phyloP scores from a whole-genome alignment of 2,329 filamentous ascomycete genomes.

The Calonectria multiphialidica region DNA sequence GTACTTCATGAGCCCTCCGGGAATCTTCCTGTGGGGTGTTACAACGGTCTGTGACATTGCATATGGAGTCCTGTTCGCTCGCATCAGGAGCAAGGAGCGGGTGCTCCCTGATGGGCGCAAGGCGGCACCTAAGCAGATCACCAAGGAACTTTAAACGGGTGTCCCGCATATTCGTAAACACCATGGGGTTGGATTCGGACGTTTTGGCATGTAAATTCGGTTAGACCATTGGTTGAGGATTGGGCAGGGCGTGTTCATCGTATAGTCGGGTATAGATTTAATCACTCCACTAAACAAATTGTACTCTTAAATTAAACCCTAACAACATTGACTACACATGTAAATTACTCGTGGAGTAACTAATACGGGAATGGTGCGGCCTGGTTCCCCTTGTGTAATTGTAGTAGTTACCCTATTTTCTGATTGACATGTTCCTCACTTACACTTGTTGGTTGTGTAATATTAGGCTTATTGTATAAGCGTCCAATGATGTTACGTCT shows the following conservation, averaged over 20 bases:
- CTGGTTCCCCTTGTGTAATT: too few species aligned
- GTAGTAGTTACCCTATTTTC: too few species aligned
- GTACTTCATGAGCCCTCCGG: slow-evolving; percentile 18
- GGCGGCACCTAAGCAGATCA: not conserved
- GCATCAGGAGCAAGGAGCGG: slow-evolving; percentile 12
- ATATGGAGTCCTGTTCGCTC: slow-evolving; percentile 15
- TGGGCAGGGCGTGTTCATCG: not conserved
- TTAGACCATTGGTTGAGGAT: not conserved
- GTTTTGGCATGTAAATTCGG: not conserved
- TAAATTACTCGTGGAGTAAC: too few species aligned
- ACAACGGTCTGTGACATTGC: slow-evolving; percentile 13
- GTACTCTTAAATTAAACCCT: too few species aligned
- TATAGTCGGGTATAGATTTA: not conserved
- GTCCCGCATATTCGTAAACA: not conserved
- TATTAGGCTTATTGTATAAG: too few species aligned
- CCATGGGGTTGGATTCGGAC: not conserved
- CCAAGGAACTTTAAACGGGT: not conserved
- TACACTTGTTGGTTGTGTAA: too few species aligned
- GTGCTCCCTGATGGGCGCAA: slow-evolving; percentile 11
- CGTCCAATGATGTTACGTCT: too few species aligned
- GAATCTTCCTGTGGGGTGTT: slow-evolving; percentile 16
- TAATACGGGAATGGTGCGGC: too few species aligned
- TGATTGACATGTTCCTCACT: too few species aligned
- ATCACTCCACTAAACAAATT: not conserved
- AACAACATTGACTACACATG: too few species aligned